phyloP scores from a whole-genome alignment of 1,284 basidiomycete genomes.

The Marasmius oreades region DNA sequence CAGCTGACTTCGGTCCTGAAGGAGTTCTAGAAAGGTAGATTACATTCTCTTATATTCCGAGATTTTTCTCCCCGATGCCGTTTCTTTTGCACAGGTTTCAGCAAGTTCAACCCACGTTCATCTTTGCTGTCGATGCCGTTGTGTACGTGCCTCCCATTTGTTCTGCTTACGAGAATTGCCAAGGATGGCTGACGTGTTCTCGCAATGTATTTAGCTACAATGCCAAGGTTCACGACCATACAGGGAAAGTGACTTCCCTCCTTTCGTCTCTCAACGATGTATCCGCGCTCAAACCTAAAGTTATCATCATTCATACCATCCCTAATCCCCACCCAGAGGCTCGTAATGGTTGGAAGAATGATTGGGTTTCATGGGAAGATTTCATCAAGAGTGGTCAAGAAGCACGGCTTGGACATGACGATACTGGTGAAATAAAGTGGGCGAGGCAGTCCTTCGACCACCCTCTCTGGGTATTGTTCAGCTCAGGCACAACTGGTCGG shows the following conservation, averaged over 20 bases:
- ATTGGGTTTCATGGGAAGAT: conserved; percentile 56
- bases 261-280: conserved; percentile 45
- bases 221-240: conserved; percentile 63
- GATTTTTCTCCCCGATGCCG: conserved; percentile 10
- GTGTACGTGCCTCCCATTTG: conserved; percentile 39
- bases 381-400: conserved; percentile 47
- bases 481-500: conserved; percentile 78
- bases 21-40: conserved; percentile 76
- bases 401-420: conserved; percentile 42
- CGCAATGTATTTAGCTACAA: conserved; percentile 51
- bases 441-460: conserved; percentile 68
- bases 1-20: conserved; percentile 82
- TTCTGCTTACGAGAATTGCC: neutral
- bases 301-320: conserved; percentile 50
- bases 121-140: conserved; percentile 73
- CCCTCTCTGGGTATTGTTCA: conserved; percentile 88
- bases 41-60: conserved; percentile 11
- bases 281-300: conserved; percentile 38
- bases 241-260: conserved; percentile 62
- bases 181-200: neutral
- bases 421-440: conserved; percentile 56
- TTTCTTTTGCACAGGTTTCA: conserved; percentile 44
- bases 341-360: conserved; percentile 35
- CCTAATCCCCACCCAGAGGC: conserved; percentile 34
- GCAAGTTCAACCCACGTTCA: conserved; percentile 71